Conservation (phyloP, 2,329 filamentous ascomycete genomes). For the Nakataea oryzae region DNA sequence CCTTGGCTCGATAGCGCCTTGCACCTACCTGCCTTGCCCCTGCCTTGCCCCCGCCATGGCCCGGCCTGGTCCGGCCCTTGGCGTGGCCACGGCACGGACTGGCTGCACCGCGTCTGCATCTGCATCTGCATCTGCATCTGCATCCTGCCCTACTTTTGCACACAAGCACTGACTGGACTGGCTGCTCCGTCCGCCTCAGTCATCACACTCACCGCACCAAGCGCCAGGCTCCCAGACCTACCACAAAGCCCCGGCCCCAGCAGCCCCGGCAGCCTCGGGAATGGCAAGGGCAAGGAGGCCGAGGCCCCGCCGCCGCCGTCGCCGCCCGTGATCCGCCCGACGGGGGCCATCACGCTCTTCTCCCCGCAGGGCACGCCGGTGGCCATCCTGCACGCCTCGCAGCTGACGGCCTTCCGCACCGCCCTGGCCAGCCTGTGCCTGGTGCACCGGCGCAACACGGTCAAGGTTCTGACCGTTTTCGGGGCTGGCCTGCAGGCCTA, state of each 20-base stretch:
- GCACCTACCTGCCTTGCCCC: too few relatives aligned
- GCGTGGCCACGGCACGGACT: too few relatives aligned
- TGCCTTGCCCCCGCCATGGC: too few relatives aligned
- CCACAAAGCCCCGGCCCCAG: background rate
- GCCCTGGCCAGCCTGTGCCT: conserved; percentile 61
- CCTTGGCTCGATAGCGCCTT: too few relatives aligned
- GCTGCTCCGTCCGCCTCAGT: conserved; percentile 27
- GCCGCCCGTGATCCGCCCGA: conserved; percentile 32
- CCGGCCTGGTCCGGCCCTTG: too few relatives aligned
- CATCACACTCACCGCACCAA: conserved; percentile 46
- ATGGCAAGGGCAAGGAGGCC: background rate
- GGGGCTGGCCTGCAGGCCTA: conserved; percentile 85
- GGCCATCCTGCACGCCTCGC: conserved; percentile 62
- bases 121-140: too few relatives aligned
- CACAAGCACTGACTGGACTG: too few relatives aligned
- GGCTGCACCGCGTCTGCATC: too few relatives aligned
- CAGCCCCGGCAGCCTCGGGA: background rate
- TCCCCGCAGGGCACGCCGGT: conserved; percentile 47
- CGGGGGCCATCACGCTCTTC: conserved; percentile 62
- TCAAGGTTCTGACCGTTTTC: conserved; percentile 74
- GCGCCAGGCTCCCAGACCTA: conserved; percentile 10
- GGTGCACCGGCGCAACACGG: conserved; percentile 51
- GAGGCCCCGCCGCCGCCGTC: background rate
- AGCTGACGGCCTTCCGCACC: conserved; percentile 72
- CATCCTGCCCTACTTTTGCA: too few relatives aligned